These are phyloP conservation scores for Ceratobasidium theobromae DNA, from an alignment of 1,284 basidiomycete genomes.

Conservation along the genomic window DNA sequence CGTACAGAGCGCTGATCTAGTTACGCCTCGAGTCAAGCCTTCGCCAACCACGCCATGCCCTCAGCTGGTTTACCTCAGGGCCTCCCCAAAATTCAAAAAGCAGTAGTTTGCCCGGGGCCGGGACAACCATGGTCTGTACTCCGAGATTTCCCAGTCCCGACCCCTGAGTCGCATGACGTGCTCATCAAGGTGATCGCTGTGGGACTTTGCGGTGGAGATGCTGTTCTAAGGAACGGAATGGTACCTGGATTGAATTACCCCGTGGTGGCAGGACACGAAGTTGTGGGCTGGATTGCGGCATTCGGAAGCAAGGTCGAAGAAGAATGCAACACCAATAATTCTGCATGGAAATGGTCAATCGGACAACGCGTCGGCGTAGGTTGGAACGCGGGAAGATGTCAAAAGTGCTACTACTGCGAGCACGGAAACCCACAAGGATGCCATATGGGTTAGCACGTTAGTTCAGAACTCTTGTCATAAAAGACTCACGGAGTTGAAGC, in stretches of 20 bases:
- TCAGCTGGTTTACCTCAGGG: neutral
- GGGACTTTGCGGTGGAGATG: constrained; percentile 27
- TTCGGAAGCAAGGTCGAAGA: neutral
- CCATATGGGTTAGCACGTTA: constrained; percentile 5
- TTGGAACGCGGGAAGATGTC: constrained; percentile 27
- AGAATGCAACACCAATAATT: neutral
- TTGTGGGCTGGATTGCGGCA: constrained; percentile 16
- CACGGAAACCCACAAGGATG: constrained; percentile 22
- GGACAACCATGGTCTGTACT: constrained; percentile 19
- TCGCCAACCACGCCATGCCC: neutral
- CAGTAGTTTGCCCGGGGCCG: constrained; percentile 18
- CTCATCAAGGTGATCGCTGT: constrained; percentile 26
- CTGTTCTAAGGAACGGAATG: neutral
- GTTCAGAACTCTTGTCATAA: neutral
- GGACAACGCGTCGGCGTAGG: constrained; percentile 22
- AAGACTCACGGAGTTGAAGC: neutral
- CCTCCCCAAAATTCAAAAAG: constrained; percentile 20
- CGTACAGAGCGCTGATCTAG: no score
- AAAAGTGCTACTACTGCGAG: constrained; percentile 20
- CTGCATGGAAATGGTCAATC: constrained; percentile 12
- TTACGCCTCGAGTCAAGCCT: no score
- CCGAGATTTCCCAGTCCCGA: neutral
- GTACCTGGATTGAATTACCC: constrained; percentile 22
- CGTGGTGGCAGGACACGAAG: constrained; percentile 19
- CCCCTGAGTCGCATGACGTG: constrained; percentile 11